These are phyloP conservation scores for Ceriops tagal DNA, from an alignment of 345 rosid species.

Conservation along the genomic window DNA sequence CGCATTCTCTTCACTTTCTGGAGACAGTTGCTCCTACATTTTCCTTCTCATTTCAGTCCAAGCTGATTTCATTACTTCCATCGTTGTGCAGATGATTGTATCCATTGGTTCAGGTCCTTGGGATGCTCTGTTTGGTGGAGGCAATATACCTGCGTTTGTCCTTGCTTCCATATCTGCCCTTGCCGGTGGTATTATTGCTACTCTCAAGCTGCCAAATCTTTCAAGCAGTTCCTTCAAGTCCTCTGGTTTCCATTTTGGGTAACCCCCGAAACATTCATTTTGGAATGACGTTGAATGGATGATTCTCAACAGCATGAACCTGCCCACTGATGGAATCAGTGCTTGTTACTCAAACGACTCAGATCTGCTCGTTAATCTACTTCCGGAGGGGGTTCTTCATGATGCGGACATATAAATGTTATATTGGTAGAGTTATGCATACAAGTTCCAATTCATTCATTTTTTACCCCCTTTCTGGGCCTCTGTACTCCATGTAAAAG, in stretches of 20 bases:
- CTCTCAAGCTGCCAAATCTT: slow-evolving; percentile 63
- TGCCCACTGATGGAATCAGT: neutral
- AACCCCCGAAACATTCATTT: slow-evolving; percentile 10
- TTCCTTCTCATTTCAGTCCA: slow-evolving; percentile 2
- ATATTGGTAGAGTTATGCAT: neutral
- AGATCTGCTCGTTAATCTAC: slow-evolving; percentile 6
- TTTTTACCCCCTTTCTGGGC: neutral
- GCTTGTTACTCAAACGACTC: neutral
- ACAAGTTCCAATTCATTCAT: neutral
- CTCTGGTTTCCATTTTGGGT: slow-evolving; percentile 80
- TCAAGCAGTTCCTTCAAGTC: slow-evolving; percentile 57
- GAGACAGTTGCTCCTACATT: neutral
- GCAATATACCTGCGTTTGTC: slow-evolving; percentile 87
- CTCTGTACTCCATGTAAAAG: neutral
- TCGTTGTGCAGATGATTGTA: slow-evolving; percentile 60
- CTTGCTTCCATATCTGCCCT: slow-evolving; percentile 70
- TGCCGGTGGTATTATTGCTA: slow-evolving; percentile 66
- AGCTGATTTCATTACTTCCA: slow-evolving; percentile 16
- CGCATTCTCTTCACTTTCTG: neutral
- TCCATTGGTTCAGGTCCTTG: slow-evolving; percentile 96
- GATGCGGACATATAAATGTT: neutral
- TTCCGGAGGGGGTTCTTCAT: slow-evolving; percentile 6
- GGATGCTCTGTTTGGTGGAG: slow-evolving; percentile 97
- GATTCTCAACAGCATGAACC: slow-evolving; percentile 7
- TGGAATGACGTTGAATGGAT: neutral